A percentile compares a stretch with the other conserved stretches of the same genome.
These are phyloP conservation scores for Furcasterigmium sp. DNA, from an alignment of 2,329 filamentous ascomycete genomes.

Conservation along the genomic window DNA sequence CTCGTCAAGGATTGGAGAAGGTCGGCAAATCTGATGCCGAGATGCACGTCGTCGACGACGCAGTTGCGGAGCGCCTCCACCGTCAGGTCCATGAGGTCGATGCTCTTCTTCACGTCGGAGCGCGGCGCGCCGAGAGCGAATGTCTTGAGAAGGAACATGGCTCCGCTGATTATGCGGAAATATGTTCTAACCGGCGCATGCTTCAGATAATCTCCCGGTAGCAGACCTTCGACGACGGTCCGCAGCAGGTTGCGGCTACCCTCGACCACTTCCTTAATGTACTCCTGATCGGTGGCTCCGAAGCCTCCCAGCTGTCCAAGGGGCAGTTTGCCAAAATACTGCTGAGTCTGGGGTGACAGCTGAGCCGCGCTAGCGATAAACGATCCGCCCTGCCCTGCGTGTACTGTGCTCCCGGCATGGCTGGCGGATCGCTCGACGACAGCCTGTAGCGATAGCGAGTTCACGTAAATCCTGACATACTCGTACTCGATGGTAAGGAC, in stretches of 20 bases:
- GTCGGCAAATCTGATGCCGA: constrained; percentile 79
- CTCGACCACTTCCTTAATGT: constrained; percentile 71
- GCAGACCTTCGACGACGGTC: constrained; percentile 70
- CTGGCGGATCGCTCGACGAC: constrained; percentile 89
- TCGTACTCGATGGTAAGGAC: constrained; percentile 94
- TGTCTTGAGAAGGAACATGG: constrained; percentile 80
- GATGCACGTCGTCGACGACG: constrained; percentile 79
- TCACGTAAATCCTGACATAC: constrained; percentile 90
- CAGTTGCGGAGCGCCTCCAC: constrained; percentile 71
- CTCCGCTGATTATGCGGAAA: constrained; percentile 79
- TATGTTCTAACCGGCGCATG: constrained; percentile 81
- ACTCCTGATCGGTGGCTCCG: constrained; percentile 63
- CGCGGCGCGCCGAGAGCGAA: constrained; percentile 77
- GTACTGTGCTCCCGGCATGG: constrained; percentile 50
- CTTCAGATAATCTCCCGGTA: constrained; percentile 71
- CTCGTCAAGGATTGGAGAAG: constrained; percentile 74
- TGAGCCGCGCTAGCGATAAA: constrained; percentile 32
- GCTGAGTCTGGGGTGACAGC: constrained; percentile 59
- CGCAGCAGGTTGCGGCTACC: constrained; percentile 72
- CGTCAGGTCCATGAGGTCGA: constrained; percentile 69
- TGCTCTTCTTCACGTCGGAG: constrained; percentile 70
- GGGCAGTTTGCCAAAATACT: constrained; percentile 59
- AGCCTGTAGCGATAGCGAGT: constrained; percentile 88
- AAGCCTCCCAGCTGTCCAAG: constrained; percentile 60
- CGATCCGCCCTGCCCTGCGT: constrained; percentile 21